Percentiles rank a stretch among this genome's conserved stretches.
phyloP scores from a whole-genome alignment of 2,329 filamentous ascomycete genomes.

The Aureobasidium sp. region DNA sequence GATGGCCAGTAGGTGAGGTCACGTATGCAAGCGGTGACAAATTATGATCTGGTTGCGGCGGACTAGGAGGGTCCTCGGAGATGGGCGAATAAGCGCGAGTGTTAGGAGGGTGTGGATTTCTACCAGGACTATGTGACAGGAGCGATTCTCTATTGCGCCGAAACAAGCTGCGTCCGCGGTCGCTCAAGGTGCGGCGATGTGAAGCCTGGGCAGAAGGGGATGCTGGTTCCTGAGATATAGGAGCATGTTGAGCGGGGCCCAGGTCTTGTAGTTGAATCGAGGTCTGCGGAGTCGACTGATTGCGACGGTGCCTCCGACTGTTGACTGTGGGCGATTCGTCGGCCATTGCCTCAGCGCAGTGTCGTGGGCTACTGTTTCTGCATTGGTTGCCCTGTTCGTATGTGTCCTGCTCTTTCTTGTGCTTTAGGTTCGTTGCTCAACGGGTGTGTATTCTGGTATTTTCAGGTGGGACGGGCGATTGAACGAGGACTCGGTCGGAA shows the following conservation, averaged over 20 bases:
- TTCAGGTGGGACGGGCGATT: neutral
- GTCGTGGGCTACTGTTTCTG: neutral
- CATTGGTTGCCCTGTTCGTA: neutral
- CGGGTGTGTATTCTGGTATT: neutral
- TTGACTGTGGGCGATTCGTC: constrained; percentile 29
- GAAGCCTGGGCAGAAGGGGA: constrained; percentile 14
- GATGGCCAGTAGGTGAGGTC: constrained; percentile 31
- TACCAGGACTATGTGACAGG: constrained; percentile 40
- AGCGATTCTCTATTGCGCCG: constrained; percentile 32
- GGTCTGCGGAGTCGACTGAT: constrained; percentile 45
- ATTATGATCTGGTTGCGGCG: neutral
- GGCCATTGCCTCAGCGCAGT: constrained; percentile 10
- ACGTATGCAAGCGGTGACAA: constrained; percentile 28
- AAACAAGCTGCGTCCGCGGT: constrained; percentile 42
- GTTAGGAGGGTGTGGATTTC: constrained; percentile 1
- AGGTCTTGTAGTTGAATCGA: constrained; percentile 63
- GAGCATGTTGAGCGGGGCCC: constrained; percentile 28
- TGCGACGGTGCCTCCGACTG: constrained; percentile 32
- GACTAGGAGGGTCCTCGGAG: constrained; percentile 6
- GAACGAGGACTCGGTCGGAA: neutral
- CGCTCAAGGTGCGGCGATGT: constrained; percentile 41
- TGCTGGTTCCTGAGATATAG: constrained; percentile 23
- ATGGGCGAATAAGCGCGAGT: constrained; percentile 12
- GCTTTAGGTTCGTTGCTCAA: neutral
- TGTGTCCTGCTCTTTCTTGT: constrained; percentile 4